These are phyloP conservation scores for Cyberlindnera petersonii DNA, from an alignment of 805 yeast genomes.

Conservation along the genomic window DNA sequence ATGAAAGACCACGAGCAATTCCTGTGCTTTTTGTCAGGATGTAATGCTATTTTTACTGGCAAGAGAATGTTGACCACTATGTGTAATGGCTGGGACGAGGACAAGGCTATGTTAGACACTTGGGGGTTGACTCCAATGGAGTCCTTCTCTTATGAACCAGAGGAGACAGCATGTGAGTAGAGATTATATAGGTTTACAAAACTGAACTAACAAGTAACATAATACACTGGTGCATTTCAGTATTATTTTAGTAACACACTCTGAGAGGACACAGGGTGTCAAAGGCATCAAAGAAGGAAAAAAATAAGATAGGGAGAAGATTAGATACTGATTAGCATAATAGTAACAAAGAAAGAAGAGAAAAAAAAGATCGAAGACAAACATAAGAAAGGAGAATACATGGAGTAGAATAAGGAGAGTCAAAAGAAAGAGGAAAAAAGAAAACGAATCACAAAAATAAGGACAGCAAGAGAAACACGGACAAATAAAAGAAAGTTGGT, in stretches of 20 bases:
- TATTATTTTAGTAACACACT: no score
- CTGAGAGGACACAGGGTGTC: no score
- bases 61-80: constrained; percentile 77
- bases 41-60: constrained; percentile 79
- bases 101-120: constrained; percentile 56
- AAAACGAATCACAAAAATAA: neutral
- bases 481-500: neutral
- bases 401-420: neutral
- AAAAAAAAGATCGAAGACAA: neutral
- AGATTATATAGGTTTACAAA: no score
- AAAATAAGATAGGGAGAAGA: neutral
- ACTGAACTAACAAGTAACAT: no score
- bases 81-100: constrained; percentile 85
- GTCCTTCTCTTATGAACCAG: constrained; percentile 31
- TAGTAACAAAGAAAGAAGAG: neutral
- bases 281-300: neutral
- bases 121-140: constrained; percentile 69
- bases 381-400: neutral
- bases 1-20: constrained; percentile 77
- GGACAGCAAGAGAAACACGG: neutral
- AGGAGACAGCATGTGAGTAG: constrained; percentile 5
- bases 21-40: constrained; percentile 72
- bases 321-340: no score
- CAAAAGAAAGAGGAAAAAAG: neutral
- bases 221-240: no score